Evolutionary conservation across 768 basidiomycete species (phyloP), one percentile per base, ranked within the genome.

Genomic region (Lactarius indigo): DNA sequence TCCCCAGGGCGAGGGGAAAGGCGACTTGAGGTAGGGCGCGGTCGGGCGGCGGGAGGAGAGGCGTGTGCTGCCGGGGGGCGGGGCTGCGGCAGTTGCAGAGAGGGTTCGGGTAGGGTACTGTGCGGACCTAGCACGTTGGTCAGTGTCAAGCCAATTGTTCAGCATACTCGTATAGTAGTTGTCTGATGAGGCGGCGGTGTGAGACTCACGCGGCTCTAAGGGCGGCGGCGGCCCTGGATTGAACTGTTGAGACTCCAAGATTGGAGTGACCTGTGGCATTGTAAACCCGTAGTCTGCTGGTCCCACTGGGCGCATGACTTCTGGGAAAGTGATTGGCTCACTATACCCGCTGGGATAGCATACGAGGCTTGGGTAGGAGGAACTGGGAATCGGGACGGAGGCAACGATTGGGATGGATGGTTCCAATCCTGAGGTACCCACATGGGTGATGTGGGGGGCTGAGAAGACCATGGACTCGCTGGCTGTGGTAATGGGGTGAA

Each of bases 131-230:
- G 30, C 10, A 58, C 15, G 18, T 57, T 30, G 23, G 31, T 54
- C 33, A 42, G 33, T 31, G 28, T 17, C 31, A 18, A 57, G 39
- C 44, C 33, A 41, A 58, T 33, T 4, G 30, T 52, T 66, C 37
- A 66, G 65, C 15, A 63, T 58, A 39, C 5, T 26, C 20, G 31
- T 7, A 15, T 20, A 52, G 15, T 33, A 56, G 41, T 28, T 42
- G 33, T n/a, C 57, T 2, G 44, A 41, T 31, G 35, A 15, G 41
- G 54, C 30, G 41, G 41, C 41, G 23, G 26, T 20, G 47, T 30
- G 20, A 37, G 13, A 67, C 66, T 63, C 57, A 67, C 66, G 57
- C 41, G 66, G 31, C 26, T 59, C 57, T 2, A 31, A 33, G n/a
- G 62, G 57, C 23, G 66, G 66, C 26, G 65, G 56, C 12, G 50